These are phyloP conservation scores for Persicaria maculosa DNA, from an alignment of 148 eudicot species.

Conservation along the genomic window DNA sequence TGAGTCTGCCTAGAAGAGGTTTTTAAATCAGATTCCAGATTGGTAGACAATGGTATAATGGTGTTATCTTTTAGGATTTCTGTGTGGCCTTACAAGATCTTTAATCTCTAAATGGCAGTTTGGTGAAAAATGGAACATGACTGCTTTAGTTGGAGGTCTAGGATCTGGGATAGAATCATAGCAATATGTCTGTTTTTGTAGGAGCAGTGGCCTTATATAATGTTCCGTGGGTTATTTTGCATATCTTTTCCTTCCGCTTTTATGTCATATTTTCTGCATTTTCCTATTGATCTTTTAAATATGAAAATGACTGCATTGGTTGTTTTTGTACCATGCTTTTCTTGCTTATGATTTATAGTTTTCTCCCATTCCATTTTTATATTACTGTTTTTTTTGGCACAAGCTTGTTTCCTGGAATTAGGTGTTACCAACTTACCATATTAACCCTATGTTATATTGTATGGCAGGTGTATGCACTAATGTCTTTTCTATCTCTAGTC, in stretches of 20 bases:
- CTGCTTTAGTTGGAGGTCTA: not conserved
- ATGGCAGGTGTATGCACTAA: slow-evolving; percentile 86
- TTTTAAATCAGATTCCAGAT: not conserved
- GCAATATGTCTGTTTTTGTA: not conserved
- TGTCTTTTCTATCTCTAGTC: slow-evolving; percentile 82
- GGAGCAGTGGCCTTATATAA: not conserved
- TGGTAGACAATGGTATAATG: not conserved
- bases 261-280: not conserved
- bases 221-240: not conserved
- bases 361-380: not conserved
- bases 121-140: not conserved
- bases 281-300: not conserved
- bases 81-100: not conserved
- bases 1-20: not conserved
- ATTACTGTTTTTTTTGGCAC: not conserved
- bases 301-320: not conserved
- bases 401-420: not conserved
- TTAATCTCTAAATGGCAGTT: not conserved
- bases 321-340: slow-evolving; percentile 1
- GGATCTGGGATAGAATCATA: not conserved
- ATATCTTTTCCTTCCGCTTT: not conserved
- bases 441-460: not conserved
- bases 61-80: not conserved
- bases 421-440: not conserved
- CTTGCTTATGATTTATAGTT: not conserved